phyloP scores from a whole-genome alignment of 1,284 basidiomycete species.

The Crocinoboletus sp. region DNA sequence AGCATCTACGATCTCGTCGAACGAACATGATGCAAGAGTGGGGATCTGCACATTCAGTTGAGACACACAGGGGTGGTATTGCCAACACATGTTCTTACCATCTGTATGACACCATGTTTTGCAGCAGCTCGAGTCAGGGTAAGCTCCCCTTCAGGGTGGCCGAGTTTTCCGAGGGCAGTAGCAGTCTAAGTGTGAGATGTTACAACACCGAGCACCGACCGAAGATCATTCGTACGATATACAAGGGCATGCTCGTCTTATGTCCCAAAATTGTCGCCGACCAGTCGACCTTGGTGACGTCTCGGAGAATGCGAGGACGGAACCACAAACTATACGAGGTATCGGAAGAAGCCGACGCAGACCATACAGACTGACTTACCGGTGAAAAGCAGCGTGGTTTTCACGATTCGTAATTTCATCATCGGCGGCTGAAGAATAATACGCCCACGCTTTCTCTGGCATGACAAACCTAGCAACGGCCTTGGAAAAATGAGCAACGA shows the following conservation, averaged over 20 bases:
- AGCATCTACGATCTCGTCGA: conserved; percentile 87
- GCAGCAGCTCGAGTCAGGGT: conserved; percentile 83
- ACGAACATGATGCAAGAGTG: conserved; percentile 84
- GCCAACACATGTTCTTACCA: conserved; percentile 46
- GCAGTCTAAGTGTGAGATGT: conserved; percentile 46
- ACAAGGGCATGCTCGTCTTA: conserved; percentile 73
- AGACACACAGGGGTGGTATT: background rate
- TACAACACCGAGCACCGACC: background rate
- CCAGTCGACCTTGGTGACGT: conserved; percentile 82
- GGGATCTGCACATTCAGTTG: conserved; percentile 56
- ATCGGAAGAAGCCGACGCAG: background rate
- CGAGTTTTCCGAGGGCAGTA: conserved; percentile 86
- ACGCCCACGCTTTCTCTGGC: conserved; percentile 83
- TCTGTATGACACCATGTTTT: conserved; percentile 79
- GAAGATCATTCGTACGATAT: conserved; percentile 46
- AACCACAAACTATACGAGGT: conserved; percentile 75
- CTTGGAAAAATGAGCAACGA: conserved; percentile 33
- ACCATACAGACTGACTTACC: conserved; percentile 38
- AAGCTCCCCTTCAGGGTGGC: conserved; percentile 90
- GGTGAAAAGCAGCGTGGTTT: conserved; percentile 84
- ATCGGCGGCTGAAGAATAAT: conserved; percentile 84
- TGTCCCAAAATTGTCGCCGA: conserved; percentile 77
- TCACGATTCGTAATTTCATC: conserved; percentile 88
- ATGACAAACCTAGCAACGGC: conserved; percentile 71
- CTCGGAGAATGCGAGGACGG: conserved; percentile 81